Percentiles rank a stretch among this genome's conserved stretches.
Evolutionary conservation across 352 stramenopile genomes (phyloP).

Genomic region (Phytopythium sindhum): DNA sequence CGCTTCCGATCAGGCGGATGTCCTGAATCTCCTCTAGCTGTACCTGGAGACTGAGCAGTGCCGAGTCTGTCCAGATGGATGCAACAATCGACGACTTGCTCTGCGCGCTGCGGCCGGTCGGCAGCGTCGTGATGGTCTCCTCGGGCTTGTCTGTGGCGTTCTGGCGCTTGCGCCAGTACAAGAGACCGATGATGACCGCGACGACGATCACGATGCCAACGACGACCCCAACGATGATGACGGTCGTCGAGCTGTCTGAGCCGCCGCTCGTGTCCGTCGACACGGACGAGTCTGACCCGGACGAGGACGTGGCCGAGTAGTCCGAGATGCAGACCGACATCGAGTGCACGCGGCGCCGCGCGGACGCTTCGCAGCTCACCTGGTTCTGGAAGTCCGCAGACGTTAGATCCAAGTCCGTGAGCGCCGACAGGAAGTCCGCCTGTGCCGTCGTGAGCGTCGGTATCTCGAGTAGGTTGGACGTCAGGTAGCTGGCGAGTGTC

Average conservation of each 20-base stretch:
- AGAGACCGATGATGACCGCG: constrained; percentile 9
- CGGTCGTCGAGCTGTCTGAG: constrained; percentile 7
- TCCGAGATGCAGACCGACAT: constrained; percentile 20
- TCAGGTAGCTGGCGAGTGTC: constrained; percentile 10
- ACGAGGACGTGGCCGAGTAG: background rate
- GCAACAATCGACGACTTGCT: constrained; percentile 16
- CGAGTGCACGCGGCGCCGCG: constrained; percentile 9
- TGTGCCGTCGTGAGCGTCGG: constrained; percentile 16
- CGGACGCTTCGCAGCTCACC: constrained; percentile 11
- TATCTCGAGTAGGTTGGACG: constrained; percentile 17
- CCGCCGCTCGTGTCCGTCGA: background rate
- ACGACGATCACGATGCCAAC: constrained; percentile 14
- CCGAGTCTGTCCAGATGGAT: constrained; percentile 25
- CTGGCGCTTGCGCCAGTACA: constrained; percentile 11
- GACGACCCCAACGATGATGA: constrained; percentile 13
- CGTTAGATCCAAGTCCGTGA: constrained; percentile 18
- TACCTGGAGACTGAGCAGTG: constrained; percentile 32
- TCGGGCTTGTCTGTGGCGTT: constrained; percentile 8
- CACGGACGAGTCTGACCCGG: background rate
- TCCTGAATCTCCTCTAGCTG: constrained; percentile 40
- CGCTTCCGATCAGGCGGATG: constrained; percentile 26
- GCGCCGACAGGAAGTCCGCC: constrained; percentile 16
- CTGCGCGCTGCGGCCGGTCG: constrained; percentile 11
- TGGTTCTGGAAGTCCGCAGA: constrained; percentile 15
- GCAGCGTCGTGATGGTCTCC: constrained; percentile 10